These are phyloP conservation scores for Pyrenochaeta sp. DNA, from an alignment of 2,329 filamentous ascomycete genomes.

Conservation along the genomic window DNA sequence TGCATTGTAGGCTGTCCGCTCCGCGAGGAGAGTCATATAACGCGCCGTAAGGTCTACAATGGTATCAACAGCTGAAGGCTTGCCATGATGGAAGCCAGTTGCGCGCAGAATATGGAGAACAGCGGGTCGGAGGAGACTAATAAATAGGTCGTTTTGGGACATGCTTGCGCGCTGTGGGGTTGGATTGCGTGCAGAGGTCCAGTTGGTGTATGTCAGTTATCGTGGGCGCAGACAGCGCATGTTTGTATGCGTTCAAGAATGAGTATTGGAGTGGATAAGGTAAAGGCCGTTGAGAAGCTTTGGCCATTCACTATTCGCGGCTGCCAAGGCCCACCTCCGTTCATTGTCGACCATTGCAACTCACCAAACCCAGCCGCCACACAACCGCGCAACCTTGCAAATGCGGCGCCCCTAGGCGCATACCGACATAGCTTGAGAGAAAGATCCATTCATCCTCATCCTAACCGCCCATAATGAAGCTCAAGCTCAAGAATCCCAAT, in stretches of 20 bases:
- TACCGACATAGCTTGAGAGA: constrained; percentile 1
- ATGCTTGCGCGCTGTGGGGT: constrained; percentile 32
- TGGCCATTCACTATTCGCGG: constrained; percentile 25
- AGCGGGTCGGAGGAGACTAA: constrained; percentile 83
- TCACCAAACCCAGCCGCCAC: constrained; percentile 2
- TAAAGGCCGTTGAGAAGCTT: constrained; percentile 25
- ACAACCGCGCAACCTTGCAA: constrained; percentile 7
- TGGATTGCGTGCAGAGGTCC: constrained; percentile 26
- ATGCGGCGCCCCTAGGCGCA: constrained; percentile 22
- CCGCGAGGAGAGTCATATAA: constrained; percentile 79
- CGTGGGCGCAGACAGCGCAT: constrained; percentile 34
- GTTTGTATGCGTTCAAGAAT: constrained; percentile 9
- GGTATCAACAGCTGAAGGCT: constrained; percentile 83
- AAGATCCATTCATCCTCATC: neutral
- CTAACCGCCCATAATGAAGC: constrained; percentile 35
- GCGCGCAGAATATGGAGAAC: constrained; percentile 92
- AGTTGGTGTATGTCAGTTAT: constrained; percentile 19
- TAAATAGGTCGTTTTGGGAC: constrained; percentile 63
- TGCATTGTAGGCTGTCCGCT: constrained; percentile 75
- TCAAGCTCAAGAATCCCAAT: constrained; percentile 40
- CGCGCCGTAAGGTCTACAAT: constrained; percentile 86
- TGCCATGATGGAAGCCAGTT: constrained; percentile 85
- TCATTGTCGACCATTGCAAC: constrained; percentile 3
- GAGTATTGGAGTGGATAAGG: constrained; percentile 9
- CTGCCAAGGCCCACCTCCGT: constrained; percentile 23